Evolutionary conservation across 768 basidiomycete species (phyloP), one percentile per base, ranked within the genome.

Genomic region (Leccinum olivaceopallidum): DNA sequence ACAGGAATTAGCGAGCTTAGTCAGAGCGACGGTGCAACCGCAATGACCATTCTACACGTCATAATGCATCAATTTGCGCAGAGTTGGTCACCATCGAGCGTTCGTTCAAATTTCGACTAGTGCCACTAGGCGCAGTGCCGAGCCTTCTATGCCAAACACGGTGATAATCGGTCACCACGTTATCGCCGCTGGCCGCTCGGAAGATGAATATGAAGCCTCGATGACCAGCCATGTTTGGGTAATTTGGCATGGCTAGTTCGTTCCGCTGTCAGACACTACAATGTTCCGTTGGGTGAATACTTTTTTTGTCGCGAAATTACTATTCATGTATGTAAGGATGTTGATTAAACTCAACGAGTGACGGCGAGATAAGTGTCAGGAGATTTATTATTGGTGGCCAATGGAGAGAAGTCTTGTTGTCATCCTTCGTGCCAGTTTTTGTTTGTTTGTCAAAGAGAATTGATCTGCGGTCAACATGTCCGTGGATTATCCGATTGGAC

Each of bases 261-360:
- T 88, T 88, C 86, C 79, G 85, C 77, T 88, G 86, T 85, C 86
- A 72, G 64, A 79, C 74, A 80, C 53, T 36, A 13, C 34, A 36
- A 36, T 36, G 34, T 36, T 36, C 34, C 34, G 34, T 36, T 36
- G 13, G 34, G 13, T 36, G 34, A 34, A 13, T 36, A 34, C 32
- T 34, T 34, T 34, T 44, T 20, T 47, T 20, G 20, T 47, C n/a
- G 20, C 20, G 44, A 22, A 6, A 22, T 13, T 47, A 12, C 44
- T 47, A 47, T 47, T 47, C 13, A 22, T 3, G 44, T 22, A 47
- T 20, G 20, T 22, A 47, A 47, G 20, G 56, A 57, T 30, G 16
- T 50, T 24, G 22, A 63, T 57, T 56, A 51, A 55, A 47, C 24
- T 55, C 47, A 32, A 51, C 36, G 34, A 28, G 9, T 32, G 36